Evolutionary conservation across 257 asterid genomes (phyloP).

Genomic region (Perilla frutescens): DNA sequence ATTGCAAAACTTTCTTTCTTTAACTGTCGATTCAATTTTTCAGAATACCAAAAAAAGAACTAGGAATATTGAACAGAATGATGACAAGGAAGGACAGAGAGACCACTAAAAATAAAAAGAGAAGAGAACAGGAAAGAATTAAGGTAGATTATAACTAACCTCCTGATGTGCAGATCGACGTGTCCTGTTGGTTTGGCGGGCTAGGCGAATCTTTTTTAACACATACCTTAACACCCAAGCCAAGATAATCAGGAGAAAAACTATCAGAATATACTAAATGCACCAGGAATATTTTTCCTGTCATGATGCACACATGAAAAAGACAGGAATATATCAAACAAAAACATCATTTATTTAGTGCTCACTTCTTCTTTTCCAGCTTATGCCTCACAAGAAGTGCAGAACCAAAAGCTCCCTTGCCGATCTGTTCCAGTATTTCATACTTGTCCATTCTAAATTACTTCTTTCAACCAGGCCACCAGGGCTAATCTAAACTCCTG

Average conservation of each 20-base stretch:
- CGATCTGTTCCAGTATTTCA: slow-evolving; percentile 87
- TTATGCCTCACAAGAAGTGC: slow-evolving; percentile 88
- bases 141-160: slow-evolving; percentile 51
- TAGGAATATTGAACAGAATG: not conserved
- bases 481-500: slow-evolving; percentile 35
- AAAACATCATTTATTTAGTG: slow-evolving; percentile 4
- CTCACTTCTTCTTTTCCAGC: slow-evolving; percentile 86
- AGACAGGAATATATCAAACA: slow-evolving; percentile 16
- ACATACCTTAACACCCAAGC: slow-evolving; percentile 64
- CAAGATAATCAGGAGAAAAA: slow-evolving; percentile 30
- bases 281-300: not conserved
- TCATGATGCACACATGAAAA: slow-evolving; percentile 24
- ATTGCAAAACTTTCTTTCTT: not conserved
- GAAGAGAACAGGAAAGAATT: not conserved
- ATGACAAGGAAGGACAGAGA: slow-evolving; percentile 6
- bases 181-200: slow-evolving; percentile 94
- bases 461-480: slow-evolving; percentile 29
- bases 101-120: not conserved
- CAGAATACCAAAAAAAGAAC: not conserved
- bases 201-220: slow-evolving; percentile 89
- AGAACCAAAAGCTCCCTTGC: slow-evolving; percentile 95
- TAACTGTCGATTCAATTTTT: not conserved
- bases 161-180: slow-evolving; percentile 97
- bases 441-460: slow-evolving; percentile 68
- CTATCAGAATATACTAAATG: slow-evolving; percentile 25